phyloP scores from a whole-genome alignment of 2,329 filamentous ascomycete genomes.

The Phialemoniopsis sp. region DNA sequence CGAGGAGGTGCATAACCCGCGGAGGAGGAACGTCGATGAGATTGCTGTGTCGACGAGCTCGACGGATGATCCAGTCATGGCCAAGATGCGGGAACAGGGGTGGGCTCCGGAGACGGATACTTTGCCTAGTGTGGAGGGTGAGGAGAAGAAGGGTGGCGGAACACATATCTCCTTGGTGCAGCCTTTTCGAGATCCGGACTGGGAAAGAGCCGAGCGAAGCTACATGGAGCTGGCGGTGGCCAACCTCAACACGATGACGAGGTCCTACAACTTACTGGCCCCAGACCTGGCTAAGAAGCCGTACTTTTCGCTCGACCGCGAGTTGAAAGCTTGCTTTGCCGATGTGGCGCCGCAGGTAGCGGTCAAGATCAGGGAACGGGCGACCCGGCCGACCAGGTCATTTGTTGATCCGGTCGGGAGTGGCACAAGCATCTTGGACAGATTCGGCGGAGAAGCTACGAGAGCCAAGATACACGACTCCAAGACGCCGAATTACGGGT shows the following conservation, averaged over 20 bases:
- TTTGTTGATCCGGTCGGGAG: constrained; percentile 34
- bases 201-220: constrained; percentile 67
- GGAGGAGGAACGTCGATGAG: constrained; percentile 37
- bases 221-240: constrained; percentile 75
- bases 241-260: constrained; percentile 73
- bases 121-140: constrained; percentile 1
- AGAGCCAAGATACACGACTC: constrained; percentile 69
- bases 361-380: constrained; percentile 67
- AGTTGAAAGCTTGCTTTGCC: constrained; percentile 76
- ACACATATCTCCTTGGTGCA: constrained; percentile 31
- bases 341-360: constrained; percentile 79
- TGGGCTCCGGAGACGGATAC: constrained; percentile 8
- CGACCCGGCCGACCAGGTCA: constrained; percentile 37
- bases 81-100: constrained; percentile 34
- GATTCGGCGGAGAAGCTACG: constrained; percentile 45
- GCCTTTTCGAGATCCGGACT: constrained; percentile 75
- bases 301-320: constrained; percentile 79
- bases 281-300: constrained; percentile 90
- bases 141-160: constrained; percentile 1
- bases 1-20: constrained; percentile 63
- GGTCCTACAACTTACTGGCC: constrained; percentile 93
- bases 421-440: constrained; percentile 55
- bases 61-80: constrained; percentile 45
- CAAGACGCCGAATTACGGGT: constrained; percentile 71
- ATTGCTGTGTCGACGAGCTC: constrained; percentile 40